phyloP scores from a whole-genome alignment of 2,329 filamentous ascomycete species.

The Dactylellina cionopaga region DNA sequence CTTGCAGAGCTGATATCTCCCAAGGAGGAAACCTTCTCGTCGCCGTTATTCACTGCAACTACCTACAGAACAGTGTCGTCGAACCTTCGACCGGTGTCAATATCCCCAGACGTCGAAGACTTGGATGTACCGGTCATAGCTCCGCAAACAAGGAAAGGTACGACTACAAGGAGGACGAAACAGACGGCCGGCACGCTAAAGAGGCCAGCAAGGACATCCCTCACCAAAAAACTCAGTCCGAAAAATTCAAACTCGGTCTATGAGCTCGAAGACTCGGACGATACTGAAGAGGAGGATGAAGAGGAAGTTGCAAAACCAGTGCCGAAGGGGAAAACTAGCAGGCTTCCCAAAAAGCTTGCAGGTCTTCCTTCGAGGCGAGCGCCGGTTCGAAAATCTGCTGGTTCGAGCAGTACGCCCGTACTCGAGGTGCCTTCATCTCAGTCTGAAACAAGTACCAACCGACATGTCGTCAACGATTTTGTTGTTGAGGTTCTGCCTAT shows the following conservation, averaged over 20 bases:
- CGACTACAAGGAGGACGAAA: slow-evolving; percentile 6
- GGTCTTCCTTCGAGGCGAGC: background rate
- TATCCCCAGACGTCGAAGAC: slow-evolving; percentile 23
- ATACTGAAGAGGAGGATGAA: slow-evolving; percentile 11
- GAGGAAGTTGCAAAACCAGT: background rate
- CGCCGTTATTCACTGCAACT: slow-evolving; percentile 24
- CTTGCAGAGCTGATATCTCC: slow-evolving; percentile 32
- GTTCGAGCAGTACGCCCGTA: slow-evolving; percentile 16
- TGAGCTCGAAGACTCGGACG: slow-evolving; percentile 11
- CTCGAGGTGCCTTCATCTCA: slow-evolving; percentile 34
- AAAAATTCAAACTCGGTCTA: slow-evolving; percentile 17
- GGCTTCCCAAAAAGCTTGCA: slow-evolving; percentile 7
- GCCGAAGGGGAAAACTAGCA: background rate
- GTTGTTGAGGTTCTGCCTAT: slow-evolving; percentile 38
- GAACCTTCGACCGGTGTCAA: slow-evolving; percentile 1
- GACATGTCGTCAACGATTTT: slow-evolving; percentile 13
- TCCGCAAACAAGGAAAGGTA: slow-evolving; percentile 13
- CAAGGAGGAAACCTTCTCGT: slow-evolving; percentile 42
- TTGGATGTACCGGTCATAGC: slow-evolving; percentile 26
- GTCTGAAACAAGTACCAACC: background rate
- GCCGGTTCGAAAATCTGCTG: background rate
- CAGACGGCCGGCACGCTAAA: slow-evolving; percentile 21
- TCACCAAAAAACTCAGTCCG: slow-evolving; percentile 5
- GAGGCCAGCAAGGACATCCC: slow-evolving; percentile 16
- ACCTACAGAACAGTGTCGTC: background rate